Base-by-base conservation (phyloP, 768 basidiomycete genomes). In the Trametes coccinea region DNA sequence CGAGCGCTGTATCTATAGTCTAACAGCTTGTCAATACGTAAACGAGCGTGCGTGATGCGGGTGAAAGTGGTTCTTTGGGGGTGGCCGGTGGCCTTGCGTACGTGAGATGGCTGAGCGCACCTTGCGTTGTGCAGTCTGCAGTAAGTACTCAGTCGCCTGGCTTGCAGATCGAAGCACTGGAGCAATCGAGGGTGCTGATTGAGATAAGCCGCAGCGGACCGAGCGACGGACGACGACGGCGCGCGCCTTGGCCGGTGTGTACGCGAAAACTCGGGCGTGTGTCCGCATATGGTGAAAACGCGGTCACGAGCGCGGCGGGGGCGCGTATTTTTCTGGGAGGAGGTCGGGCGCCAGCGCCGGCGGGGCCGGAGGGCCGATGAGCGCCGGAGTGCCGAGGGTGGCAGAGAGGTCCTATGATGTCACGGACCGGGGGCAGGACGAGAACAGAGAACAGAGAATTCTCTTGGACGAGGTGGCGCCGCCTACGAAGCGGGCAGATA, bases 391-490 rank as follows among this genome's bases (percentile, higher is more conserved):
- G 52, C 59, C 53, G 60, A 58, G 48, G 31, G 29, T 6, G 43
- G 31, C n/a, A 27, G 43, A 39, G 43, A 41, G 54, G 62, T 51
- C 53, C 53, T 59, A 64, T 64, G 62, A 64, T 60, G 62, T 64
- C 62, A 64, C 62, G 62, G 58, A 22, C 58, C 62, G 61, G 61
- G 22, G 27, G 45, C 37, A 55, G n/a, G n/a, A 22, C 22, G 22
- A 22, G 8, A 47, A n/a, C 40, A 33, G 10, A 40, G 37, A 30
- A 33, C 16, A 33, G 44, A 47, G 55, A 48, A 53, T 47, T 53
- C 51, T 49, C 56, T 48, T 41, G 51, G 40, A 30, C 58, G 43
- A 16, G 41, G 59, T 60, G 63, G 63, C 54, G 49, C 63, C 31
- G 41, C 59, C 53, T 29, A 9, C 40, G 8, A 39, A 22, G 33